Conservation (phyloP, 1,284 basidiomycete species). For the Ceratobasidium theobromae region DNA sequence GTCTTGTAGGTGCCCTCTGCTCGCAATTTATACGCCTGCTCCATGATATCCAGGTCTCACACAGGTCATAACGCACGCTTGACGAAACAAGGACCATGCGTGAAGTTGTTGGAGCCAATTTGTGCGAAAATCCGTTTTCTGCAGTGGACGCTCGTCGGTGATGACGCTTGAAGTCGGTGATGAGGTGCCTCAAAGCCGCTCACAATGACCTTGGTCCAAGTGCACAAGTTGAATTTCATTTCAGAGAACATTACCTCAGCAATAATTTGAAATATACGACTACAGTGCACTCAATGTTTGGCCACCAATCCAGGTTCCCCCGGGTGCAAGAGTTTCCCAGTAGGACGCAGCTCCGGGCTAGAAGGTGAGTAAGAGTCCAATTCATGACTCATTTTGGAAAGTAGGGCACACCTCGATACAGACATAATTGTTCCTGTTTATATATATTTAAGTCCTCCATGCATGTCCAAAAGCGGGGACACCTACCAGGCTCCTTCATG, state of each 20-base stretch:
- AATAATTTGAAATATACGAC: neutral
- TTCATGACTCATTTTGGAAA: neutral
- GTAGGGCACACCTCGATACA: constrained; percentile 57
- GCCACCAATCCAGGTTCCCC: constrained; percentile 70
- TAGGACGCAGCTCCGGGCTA: constrained; percentile 78
- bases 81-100: neutral
- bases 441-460: neutral
- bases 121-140: neutral
- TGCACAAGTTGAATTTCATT: constrained; percentile 27
- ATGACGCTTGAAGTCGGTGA: constrained; percentile 17
- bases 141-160: neutral
- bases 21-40: neutral
- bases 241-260: neutral
- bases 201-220: constrained; percentile 11
- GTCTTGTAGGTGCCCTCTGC: neutral
- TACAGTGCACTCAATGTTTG: constrained; percentile 55
- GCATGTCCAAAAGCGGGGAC: neutral
- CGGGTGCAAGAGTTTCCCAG: constrained; percentile 59
- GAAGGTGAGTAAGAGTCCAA: neutral
- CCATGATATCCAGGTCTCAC: neutral
- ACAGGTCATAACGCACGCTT: neutral
- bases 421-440: constrained; percentile 70
- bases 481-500: constrained; percentile 80
- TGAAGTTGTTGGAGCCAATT: neutral
- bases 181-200: neutral